phyloP scores from a whole-genome alignment of 176 grass and related monocot genomes.

The Avena atlantica region DNA sequence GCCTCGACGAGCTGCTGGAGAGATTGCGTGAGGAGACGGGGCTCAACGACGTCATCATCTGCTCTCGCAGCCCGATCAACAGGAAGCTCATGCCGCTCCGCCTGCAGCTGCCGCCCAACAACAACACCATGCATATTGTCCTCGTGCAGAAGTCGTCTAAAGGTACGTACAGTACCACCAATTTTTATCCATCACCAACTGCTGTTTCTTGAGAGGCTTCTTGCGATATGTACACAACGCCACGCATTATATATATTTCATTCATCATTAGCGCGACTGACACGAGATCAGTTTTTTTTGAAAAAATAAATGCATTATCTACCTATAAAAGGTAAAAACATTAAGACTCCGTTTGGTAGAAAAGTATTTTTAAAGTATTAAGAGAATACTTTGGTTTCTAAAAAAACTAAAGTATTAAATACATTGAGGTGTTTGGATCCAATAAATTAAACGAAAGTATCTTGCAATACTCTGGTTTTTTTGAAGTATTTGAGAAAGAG shows the following conservation, averaged over 20 bases:
- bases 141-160: slow-evolving; percentile 59
- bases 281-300: too few species aligned
- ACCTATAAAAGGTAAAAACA: too few species aligned
- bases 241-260: not conserved
- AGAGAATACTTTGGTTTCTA: too few species aligned
- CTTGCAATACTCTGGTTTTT: too few species aligned
- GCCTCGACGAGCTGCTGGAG: slow-evolving; percentile 64
- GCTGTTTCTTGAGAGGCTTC: not conserved
- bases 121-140: slow-evolving; percentile 65
- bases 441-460: too few species aligned
- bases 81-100: slow-evolving; percentile 66
- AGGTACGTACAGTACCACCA: slow-evolving; percentile 31
- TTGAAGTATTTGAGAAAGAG: too few species aligned
- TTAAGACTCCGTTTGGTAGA: too few species aligned
- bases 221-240: not conserved
- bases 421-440: too few species aligned
- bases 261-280: too few species aligned
- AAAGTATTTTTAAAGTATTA: too few species aligned
- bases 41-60: slow-evolving; percentile 62
- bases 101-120: slow-evolving; percentile 78
- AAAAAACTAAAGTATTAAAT: too few species aligned
- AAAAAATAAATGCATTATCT: too few species aligned
- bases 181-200: not conserved
- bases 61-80: slow-evolving; percentile 59
- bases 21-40: slow-evolving; percentile 59